Evolutionary conservation across 352 stramenopile genomes (phyloP).

Genomic region (Plasmopara muralis): DNA sequence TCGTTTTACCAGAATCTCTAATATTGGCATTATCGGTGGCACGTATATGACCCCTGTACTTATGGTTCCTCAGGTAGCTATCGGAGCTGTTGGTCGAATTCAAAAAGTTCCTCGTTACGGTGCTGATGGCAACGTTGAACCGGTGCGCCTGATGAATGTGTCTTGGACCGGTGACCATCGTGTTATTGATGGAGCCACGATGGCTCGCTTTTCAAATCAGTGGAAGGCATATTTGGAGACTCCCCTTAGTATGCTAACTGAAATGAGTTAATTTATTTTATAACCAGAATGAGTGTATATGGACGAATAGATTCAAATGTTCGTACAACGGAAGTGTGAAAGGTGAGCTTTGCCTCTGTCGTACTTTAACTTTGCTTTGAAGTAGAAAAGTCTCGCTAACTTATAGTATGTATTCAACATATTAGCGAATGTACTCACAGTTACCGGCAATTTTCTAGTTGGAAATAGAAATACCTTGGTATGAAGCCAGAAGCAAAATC

Average conservation of each 20-base stretch:
- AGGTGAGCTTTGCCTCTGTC: too few relatives aligned
- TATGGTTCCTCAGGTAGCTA: constrained; percentile 93
- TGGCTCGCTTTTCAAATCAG: constrained; percentile 96
- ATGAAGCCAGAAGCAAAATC: constrained; percentile 53
- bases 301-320: too few relatives aligned
- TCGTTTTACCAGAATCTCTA: constrained; percentile 52
- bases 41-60: constrained; percentile 97
- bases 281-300: neutral
- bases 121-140: constrained; percentile 72
- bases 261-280: constrained; percentile 64
- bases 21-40: constrained; percentile 95
- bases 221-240: constrained; percentile 96
- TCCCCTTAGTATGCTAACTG: constrained; percentile 87
- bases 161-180: constrained; percentile 98
- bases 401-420: too few relatives aligned
- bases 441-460: neutral
- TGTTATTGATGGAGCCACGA: constrained; percentile 96
- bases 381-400: too few relatives aligned
- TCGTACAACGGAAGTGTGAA: too few relatives aligned
- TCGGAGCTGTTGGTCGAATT: constrained; percentile 95
- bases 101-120: constrained; percentile 94
- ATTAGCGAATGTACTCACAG: neutral
- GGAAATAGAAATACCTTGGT: constrained; percentile 51
- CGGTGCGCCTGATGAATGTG: constrained; percentile 92
- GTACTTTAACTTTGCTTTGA: too few relatives aligned